phyloP scores from a whole-genome alignment of 768 basidiomycete genomes.

The Flagelloscypha sp. region DNA sequence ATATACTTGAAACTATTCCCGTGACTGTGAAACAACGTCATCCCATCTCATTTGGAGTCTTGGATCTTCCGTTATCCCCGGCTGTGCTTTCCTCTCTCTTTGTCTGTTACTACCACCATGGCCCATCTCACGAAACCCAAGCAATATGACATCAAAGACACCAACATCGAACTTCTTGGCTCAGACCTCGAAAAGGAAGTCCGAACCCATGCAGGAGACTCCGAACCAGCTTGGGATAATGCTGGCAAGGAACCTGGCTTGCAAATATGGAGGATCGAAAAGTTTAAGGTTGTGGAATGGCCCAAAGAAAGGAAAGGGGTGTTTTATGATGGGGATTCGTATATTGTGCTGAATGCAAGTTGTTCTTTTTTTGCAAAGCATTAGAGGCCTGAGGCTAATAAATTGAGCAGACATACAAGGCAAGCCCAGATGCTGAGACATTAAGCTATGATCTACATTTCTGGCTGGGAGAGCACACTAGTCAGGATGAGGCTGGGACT shows the following conservation, averaged over 20 bases:
- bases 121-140: conserved; percentile 40
- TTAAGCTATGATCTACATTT: conserved; percentile 56
- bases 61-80: no score
- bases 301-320: conserved; percentile 40
- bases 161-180: conserved; percentile 55
- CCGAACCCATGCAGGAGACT: conserved; percentile 41
- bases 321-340: conserved; percentile 61
- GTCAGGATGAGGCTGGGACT: conserved; percentile 52
- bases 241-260: conserved; percentile 36
- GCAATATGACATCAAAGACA: conserved; percentile 51
- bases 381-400: not conserved
- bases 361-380: not conserved
- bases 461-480: conserved; percentile 54
- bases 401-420: conserved; percentile 46
- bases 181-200: conserved; percentile 58
- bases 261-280: conserved; percentile 53
- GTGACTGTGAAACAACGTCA: no score
- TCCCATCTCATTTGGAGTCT: no score
- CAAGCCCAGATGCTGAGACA: conserved; percentile 33
- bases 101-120: conserved; percentile 20
- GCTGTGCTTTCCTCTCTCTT: no score
- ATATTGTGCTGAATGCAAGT: conserved; percentile 53
- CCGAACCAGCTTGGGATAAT: conserved; percentile 41
- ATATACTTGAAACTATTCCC: no score
- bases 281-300: conserved; percentile 48